Base-by-base conservation (phyloP, 2,329 filamentous ascomycete genomes). In the Diaporthe vaccinii region DNA sequence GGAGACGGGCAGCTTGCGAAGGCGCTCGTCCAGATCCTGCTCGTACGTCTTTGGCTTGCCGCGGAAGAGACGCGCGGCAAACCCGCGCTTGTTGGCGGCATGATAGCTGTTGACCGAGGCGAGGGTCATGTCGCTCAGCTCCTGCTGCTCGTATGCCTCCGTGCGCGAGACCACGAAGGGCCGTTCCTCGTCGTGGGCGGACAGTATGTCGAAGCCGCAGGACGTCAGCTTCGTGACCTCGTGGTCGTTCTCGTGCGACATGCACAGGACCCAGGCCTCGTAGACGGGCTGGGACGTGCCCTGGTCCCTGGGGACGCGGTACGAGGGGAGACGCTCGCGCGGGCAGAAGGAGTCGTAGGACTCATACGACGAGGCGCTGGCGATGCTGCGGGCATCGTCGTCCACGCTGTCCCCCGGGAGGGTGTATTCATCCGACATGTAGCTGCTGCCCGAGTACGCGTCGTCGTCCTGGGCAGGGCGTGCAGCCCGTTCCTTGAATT, bases 181-280 rank as follows among this genome's bases (percentile, higher is more conserved):
- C 8, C 15, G 28, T 12, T 59, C 58, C 44, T 69, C 65, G 1
- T 71, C 53, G 2, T 44, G 51, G 71, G 70, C 58, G 1, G 41
- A 28, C 28, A 71, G 17, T 10, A 76, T 28, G 2, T 77, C 61
- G 36, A 76, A 75, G 12, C 79, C 80, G 44, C 79, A 76, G 39
- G 79, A 53, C 9, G 76, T 79, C 25, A 28, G 62, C n/a, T 77
- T 74, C 9, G 73, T 65, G 4, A 75, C 31, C 14, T 61, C 28
- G 31, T 77, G 68, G 22, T 72, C 51, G 14, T 36, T 74, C n/a
- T 76, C 74, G 20, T 76, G 74, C 22, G 76, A 73, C 34, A 73
- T 58, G 62, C 73, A 73, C 31, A 82, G 59, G 20, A 74, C 77
- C 78, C 78, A 82, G n/a, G 78, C 80, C 68, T 82, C 81, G 51